Evolutionary conservation across 139 green algal species (phyloP).

Genomic region (Chlorella ohadii): DNA sequence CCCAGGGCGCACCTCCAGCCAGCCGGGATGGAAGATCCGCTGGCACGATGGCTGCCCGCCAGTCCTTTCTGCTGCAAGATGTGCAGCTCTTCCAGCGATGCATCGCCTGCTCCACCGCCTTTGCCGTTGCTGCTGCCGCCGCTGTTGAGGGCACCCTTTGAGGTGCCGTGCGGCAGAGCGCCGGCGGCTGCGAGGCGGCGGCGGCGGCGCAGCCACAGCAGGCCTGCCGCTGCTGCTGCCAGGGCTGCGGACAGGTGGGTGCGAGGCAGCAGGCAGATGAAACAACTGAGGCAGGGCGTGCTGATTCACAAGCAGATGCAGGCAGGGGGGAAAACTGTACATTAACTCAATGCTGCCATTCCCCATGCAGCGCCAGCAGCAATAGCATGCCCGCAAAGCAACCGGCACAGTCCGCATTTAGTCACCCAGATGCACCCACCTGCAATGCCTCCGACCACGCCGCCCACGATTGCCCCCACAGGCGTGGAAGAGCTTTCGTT

Average conservation of each 20-base stretch:
- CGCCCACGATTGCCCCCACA: background rate
- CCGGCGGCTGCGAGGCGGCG: background rate
- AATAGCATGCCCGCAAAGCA: too few relatives aligned
- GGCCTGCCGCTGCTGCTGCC: background rate
- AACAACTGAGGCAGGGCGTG: too few relatives aligned
- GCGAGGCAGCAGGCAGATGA: background rate
- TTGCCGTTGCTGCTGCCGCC: background rate
- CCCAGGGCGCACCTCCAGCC: background rate
- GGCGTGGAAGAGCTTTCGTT: background rate
- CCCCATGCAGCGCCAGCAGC: too few relatives aligned
- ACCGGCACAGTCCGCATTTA: too few relatives aligned
- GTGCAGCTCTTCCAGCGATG: too few relatives aligned
- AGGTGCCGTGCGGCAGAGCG: background rate
- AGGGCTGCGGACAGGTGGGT: background rate
- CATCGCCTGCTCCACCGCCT: background rate
- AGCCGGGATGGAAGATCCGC: too few relatives aligned
- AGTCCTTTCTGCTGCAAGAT: background rate
- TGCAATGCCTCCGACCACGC: background rate
- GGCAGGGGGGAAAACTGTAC: too few relatives aligned
- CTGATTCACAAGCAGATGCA: too few relatives aligned
- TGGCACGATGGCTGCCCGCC: background rate
- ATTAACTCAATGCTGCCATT: too few relatives aligned
- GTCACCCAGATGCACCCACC: background rate
- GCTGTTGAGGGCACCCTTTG: background rate
- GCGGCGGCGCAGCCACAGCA: background rate